Evolutionary conservation across 768 basidiomycete species (phyloP).

Genomic region (Mycena floridula): DNA sequence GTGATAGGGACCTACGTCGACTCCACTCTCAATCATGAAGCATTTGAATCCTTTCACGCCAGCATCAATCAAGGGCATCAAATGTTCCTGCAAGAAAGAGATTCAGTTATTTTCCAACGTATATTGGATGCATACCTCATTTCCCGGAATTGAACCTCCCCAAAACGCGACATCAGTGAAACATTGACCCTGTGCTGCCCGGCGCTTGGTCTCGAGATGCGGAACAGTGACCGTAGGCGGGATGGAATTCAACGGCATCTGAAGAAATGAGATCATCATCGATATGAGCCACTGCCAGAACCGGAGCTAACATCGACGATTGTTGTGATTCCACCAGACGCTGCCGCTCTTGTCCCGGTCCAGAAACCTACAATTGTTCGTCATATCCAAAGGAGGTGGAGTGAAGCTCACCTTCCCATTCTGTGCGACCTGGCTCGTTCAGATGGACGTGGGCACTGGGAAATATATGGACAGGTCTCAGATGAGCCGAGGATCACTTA

Average conservation of each 20-base stretch:
- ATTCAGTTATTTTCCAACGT: too few species aligned
- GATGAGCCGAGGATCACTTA: slow-evolving; percentile 25
- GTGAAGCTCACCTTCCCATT: too few species aligned
- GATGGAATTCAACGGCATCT: slow-evolving; percentile 98
- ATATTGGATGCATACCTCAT: slow-evolving; percentile 49
- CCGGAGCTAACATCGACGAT: too few species aligned
- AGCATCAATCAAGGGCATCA: slow-evolving; percentile 66
- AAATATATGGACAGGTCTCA: not conserved
- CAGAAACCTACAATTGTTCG: too few species aligned
- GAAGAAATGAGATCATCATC: too few species aligned
- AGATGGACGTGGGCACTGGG: slow-evolving; percentile 85
- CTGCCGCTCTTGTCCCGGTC: slow-evolving; percentile 87
- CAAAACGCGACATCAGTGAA: slow-evolving; percentile 85
- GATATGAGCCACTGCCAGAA: too few species aligned
- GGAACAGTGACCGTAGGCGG: slow-evolving; percentile 88
- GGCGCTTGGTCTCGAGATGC: slow-evolving; percentile 67
- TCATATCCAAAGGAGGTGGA: too few species aligned
- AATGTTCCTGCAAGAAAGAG: slow-evolving; percentile 43
- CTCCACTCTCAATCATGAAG: slow-evolving; percentile 93
- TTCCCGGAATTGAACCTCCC: slow-evolving; percentile 93
- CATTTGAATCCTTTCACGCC: slow-evolving; percentile 97
- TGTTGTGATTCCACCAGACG: slow-evolving; percentile 91
- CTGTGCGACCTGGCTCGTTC: slow-evolving; percentile 88
- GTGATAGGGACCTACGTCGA: slow-evolving; percentile 53
- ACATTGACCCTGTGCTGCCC: slow-evolving; percentile 67